phyloP scores from a whole-genome alignment of 805 yeast species.

The Lipomyces yamanashiensis region DNA sequence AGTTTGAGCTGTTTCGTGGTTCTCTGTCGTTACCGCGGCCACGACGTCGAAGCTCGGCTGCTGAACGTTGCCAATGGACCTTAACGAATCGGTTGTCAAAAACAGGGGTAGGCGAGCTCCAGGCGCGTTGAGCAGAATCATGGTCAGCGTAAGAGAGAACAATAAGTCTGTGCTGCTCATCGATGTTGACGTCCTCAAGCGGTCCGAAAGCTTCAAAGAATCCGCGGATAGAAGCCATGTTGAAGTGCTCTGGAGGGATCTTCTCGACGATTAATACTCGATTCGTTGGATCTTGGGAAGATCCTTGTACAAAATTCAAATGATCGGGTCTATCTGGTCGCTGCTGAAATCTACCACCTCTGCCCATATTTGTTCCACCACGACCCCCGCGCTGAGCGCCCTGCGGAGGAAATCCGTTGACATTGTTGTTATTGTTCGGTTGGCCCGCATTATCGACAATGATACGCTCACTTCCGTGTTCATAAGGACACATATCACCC shows the following conservation, averaged over 20 bases:
- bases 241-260: constrained; percentile 51
- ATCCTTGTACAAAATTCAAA: constrained; percentile 12
- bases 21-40: constrained; percentile 6
- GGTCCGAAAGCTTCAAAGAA: constrained; percentile 53
- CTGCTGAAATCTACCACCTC: constrained; percentile 7
- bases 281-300: constrained; percentile 38
- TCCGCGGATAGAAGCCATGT: constrained; percentile 44
- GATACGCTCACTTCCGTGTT: constrained; percentile 34
- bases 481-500: constrained; percentile 37
- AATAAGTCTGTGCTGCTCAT: constrained; percentile 43
- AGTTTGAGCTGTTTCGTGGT: neutral
- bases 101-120: constrained; percentile 51
- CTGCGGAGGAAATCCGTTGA: neutral
- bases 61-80: constrained; percentile 49
- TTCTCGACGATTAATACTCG: constrained; percentile 50
- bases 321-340: constrained; percentile 9
- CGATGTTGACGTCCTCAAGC: constrained; percentile 43
- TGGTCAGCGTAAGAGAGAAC: constrained; percentile 49
- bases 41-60: constrained; percentile 18
- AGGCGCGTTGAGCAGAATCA: constrained; percentile 51
- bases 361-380: constrained; percentile 14
- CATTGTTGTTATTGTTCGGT: neutral
- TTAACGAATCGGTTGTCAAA: constrained; percentile 57
- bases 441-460: constrained; percentile 17
- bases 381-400: constrained; percentile 4